Evolutionary conservation across 148 eudicot genomes (phyloP), one percentile per base, ranked within the genome.

Genomic region (Rhododendron simsii): DNA sequence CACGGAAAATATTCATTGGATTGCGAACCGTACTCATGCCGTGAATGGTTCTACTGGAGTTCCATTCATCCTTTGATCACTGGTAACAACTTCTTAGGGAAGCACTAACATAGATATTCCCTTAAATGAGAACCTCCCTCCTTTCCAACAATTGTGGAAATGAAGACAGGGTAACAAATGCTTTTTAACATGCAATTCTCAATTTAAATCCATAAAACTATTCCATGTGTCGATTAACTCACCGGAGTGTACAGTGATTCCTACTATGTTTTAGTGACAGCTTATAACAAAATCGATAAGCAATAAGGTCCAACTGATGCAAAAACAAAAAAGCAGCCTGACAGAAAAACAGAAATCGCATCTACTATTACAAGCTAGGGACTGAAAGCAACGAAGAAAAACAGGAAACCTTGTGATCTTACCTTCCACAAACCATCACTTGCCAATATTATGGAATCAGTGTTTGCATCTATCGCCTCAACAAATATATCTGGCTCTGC

Each of bases 361-460:
- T 71, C 37, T 28, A 71, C 14, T 61, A 71, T 28, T 71, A 30
- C 14, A 71, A n/a, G 35, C 74, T 10, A 67, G 28, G 74, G 74
- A 3, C 35, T 67, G 33, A 26, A 9, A 26, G 37, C 33, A 75
- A 33, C 3, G 18, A 21, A 41, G 0, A 7, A 50, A 48, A 74
- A 84, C n/a, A 9, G 21, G 8, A 84, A 26, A 8, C 28, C 33
- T 79, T 50, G 57, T 12, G 11, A 26, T 30, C 23, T 77, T 81
- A 92, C 96, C 94, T 91, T 92, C 94, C 96, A 93, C 39, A 91
- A 65, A 61, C 94, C 94, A 85, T 92, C 94, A 74, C 93, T 93
- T 67, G 96, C 94, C 61, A 93, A 87, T 65, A 93, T 87, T 13
- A 91, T 82, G 65, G 85, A 91, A 37, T 92, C 91, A 0, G 88